A percentile compares a stretch with the other conserved stretches of the same genome.
These are phyloP conservation scores for Mrakia hoshinonis DNA, from an alignment of 768 basidiomycete genomes.

Conservation along the genomic window DNA sequence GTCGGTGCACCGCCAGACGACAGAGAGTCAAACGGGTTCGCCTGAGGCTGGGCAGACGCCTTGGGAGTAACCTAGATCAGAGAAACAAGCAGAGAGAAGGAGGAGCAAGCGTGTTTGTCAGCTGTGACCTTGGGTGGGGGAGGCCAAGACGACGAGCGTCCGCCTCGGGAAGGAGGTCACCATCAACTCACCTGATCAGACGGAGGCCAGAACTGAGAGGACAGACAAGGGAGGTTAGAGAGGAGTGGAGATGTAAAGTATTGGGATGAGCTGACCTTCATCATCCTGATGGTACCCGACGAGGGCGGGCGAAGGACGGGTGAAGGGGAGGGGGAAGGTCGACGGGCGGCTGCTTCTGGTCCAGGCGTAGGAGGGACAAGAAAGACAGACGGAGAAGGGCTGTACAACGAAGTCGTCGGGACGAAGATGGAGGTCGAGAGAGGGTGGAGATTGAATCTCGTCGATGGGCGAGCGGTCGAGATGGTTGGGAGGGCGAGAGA, in stretches of 20 bases:
- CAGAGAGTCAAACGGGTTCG: constrained; percentile 27
- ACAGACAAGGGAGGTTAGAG: neutral
- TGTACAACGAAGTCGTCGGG: neutral
- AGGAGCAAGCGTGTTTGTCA: neutral
- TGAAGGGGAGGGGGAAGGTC: neutral
- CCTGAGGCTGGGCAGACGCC: constrained; percentile 24
- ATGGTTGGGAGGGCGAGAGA: neutral
- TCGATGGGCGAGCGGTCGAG: no score
- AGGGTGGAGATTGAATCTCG: neutral
- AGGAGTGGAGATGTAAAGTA: neutral
- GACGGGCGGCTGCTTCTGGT: neutral
- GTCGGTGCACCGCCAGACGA: neutral
- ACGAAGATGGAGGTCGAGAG: neutral
- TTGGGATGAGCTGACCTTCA: neutral
- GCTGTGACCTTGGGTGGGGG: neutral
- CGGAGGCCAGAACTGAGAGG: constrained; percentile 27
- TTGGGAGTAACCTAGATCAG: constrained; percentile 26
- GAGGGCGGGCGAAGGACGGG: neutral
- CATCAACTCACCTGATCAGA: constrained; percentile 26
- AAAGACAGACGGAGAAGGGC: neutral
- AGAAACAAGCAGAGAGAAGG: neutral
- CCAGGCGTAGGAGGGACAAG: neutral
- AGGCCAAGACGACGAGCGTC: neutral
- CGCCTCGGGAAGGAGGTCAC: neutral
- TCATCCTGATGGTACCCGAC: neutral